Conservation (phyloP, 805 yeast species). For the Candida yuanshanica region DNA sequence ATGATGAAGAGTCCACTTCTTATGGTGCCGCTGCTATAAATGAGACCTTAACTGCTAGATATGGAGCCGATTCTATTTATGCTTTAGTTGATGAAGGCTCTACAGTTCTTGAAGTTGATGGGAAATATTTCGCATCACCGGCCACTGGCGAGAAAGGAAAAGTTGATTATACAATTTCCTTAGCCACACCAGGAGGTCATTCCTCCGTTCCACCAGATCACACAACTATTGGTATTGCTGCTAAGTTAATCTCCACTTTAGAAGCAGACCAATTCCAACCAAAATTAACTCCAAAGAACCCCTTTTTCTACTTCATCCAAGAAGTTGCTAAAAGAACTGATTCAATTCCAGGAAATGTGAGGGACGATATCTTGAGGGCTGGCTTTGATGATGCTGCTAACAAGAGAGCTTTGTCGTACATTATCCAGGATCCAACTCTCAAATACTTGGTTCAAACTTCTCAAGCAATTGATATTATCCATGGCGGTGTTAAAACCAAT, state of each 20-base stretch:
- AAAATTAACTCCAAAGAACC: conserved; percentile 49
- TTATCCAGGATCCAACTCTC: conserved; percentile 8
- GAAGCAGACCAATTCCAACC: conserved; percentile 49
- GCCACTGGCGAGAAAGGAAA: conserved; percentile 45
- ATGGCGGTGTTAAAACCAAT: conserved; percentile 72
- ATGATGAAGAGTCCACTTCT: conserved; percentile 59
- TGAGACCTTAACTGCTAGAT: conserved; percentile 40
- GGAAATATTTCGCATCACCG: conserved; percentile 37
- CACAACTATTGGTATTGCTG: conserved; percentile 69
- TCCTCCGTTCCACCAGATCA: conserved; percentile 79
- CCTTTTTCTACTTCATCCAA: conserved; percentile 49
- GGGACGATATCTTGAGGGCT: conserved; percentile 31
- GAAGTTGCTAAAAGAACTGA: conserved; percentile 49
- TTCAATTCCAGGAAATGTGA: conserved; percentile 22
- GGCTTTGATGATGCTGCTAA: conserved; percentile 32
- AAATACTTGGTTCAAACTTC: conserved; percentile 17
- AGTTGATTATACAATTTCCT: conserved; percentile 34
- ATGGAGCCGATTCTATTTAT: conserved; percentile 56
- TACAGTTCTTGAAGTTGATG: conserved; percentile 29
- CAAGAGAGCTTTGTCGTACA: conserved; percentile 26
- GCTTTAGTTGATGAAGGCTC: conserved; percentile 71
- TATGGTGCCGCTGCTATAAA: conserved; percentile 42
- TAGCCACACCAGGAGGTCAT: conserved; percentile 71
- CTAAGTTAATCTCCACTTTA: conserved; percentile 48
- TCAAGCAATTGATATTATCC: conserved; percentile 30